Percentiles rank a stretch among this genome's conserved stretches.
Evolutionary conservation across 2,329 filamentous ascomycete species (phyloP).

Genomic region (Ambrosiella beaveri): DNA sequence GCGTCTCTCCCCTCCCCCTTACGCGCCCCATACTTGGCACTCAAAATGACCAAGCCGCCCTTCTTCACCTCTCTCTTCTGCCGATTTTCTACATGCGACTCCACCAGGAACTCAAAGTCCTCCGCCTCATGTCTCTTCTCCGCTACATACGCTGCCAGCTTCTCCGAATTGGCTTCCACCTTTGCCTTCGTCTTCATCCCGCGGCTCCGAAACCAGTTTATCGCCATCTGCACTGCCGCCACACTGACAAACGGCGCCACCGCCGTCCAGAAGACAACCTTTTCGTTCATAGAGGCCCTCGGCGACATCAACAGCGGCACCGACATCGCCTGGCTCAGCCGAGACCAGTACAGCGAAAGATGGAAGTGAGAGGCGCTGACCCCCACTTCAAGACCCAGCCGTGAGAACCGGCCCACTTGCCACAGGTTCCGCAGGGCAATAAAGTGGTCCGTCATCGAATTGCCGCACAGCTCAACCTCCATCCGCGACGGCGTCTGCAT

Average conservation of each 20-base stretch:
- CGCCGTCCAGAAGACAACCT: constrained; percentile 23
- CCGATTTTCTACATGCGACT: constrained; percentile 23
- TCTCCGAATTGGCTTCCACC: background rate
- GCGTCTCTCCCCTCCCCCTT: constrained; percentile 11
- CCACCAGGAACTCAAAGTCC: constrained; percentile 26
- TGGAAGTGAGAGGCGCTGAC: constrained; percentile 26
- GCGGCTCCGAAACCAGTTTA: constrained; percentile 20
- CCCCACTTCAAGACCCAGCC: constrained; percentile 28
- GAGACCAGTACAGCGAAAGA: constrained; percentile 30
- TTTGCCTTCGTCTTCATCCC: constrained; percentile 14
- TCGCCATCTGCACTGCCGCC: constrained; percentile 17
- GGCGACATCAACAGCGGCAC: constrained; percentile 15
- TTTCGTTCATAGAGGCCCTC: constrained; percentile 16
- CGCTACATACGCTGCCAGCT: constrained; percentile 15
- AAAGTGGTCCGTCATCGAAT: constrained; percentile 22
- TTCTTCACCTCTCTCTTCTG: constrained; percentile 21
- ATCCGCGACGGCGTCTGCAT: constrained; percentile 19
- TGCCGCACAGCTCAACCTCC: constrained; percentile 27
- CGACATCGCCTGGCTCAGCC: constrained; percentile 21
- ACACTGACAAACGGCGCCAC: constrained; percentile 25
- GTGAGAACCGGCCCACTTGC: constrained; percentile 24
- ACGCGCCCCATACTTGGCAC: constrained; percentile 30
- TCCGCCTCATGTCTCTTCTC: constrained; percentile 28
- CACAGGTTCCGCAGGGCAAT: constrained; percentile 27
- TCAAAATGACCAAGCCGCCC: constrained; percentile 30